Evolutionary conservation across 2,329 filamentous ascomycete genomes (phyloP).

Genomic region (Neonectria neomacrospora): DNA sequence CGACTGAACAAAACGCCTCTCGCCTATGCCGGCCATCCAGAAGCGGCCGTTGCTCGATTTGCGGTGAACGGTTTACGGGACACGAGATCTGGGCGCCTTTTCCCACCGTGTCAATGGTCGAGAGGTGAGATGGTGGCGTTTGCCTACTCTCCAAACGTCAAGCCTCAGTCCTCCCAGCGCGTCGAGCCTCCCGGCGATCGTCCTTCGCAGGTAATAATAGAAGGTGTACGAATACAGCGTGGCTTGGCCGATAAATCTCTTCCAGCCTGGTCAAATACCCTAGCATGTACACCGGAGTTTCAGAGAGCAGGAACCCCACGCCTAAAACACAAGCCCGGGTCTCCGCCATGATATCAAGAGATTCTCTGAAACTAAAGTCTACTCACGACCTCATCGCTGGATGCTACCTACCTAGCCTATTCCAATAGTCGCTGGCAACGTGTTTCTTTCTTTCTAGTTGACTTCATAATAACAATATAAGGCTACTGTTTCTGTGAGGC

Average conservation of each 20-base stretch:
- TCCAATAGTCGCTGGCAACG: too few relatives aligned
- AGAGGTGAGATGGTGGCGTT: not conserved
- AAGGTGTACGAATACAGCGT: not conserved
- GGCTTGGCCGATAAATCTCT: not conserved
- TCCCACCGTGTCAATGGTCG: not conserved
- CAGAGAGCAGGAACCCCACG: too few relatives aligned
- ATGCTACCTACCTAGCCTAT: too few relatives aligned
- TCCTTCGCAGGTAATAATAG: not conserved
- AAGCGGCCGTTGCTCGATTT: not conserved
- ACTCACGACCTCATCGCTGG: too few relatives aligned
- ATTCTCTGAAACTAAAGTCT: too few relatives aligned
- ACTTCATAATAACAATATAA: too few relatives aligned
- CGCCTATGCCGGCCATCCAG: not conserved
- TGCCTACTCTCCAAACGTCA: not conserved
- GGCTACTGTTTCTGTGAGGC: too few relatives aligned
- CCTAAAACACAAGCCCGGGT: too few relatives aligned
- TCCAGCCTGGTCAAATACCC: too few relatives aligned
- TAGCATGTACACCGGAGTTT: too few relatives aligned
- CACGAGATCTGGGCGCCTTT: not conserved
- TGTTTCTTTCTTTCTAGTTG: too few relatives aligned
- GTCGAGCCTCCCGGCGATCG: not conserved
- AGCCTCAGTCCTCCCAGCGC: not conserved
- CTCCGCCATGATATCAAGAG: too few relatives aligned
- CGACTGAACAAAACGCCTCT: not conserved
- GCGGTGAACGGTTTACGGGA: not conserved